These are phyloP conservation scores for Pseudogymnoascus destructans DNA, from an alignment of 2,329 filamentous ascomycete species.

Conservation along the genomic window DNA sequence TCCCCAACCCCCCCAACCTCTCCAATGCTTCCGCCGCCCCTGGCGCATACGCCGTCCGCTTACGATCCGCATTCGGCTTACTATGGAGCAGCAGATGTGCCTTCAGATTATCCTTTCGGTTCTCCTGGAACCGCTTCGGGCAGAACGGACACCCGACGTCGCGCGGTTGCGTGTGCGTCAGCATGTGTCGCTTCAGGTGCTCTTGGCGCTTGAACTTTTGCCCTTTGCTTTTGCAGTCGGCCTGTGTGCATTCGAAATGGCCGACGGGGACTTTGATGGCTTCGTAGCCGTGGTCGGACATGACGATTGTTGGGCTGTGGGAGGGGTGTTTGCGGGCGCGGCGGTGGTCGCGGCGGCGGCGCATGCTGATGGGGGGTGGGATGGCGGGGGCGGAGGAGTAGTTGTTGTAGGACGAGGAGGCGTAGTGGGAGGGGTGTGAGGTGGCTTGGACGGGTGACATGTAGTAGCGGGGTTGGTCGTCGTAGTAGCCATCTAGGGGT, in stretches of 20 bases:
- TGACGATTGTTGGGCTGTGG: constrained; percentile 11
- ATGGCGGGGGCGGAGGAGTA: constrained; percentile 12
- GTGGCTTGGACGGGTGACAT: constrained; percentile 14
- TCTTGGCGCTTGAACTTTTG: constrained; percentile 35
- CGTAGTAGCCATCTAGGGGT: neutral
- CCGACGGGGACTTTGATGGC: constrained; percentile 5
- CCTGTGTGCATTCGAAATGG: constrained; percentile 27
- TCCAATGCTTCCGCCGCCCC: constrained; percentile 15
- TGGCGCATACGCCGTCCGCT: neutral
- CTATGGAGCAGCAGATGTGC: constrained; percentile 17
- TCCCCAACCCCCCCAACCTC: constrained; percentile 17
- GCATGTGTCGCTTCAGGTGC: constrained; percentile 36
- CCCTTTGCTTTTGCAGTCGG: constrained; percentile 28
- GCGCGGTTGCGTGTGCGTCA: constrained; percentile 26
- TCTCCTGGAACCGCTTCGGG: constrained; percentile 13
- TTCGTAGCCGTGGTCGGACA: constrained; percentile 11
- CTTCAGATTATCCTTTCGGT: constrained; percentile 20
- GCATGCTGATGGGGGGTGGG: constrained; percentile 2
- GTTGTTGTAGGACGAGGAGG: neutral
- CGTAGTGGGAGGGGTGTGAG: constrained; percentile 16
- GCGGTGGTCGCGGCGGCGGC: constrained; percentile 2
- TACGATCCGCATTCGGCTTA: neutral
- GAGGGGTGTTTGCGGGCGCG: neutral
- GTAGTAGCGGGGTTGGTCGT: constrained; percentile 2
- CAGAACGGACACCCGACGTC: constrained; percentile 18